These are phyloP conservation scores for Fusarium sp. DNA, from an alignment of 2,329 filamentous ascomycete genomes.

Conservation along the genomic window DNA sequence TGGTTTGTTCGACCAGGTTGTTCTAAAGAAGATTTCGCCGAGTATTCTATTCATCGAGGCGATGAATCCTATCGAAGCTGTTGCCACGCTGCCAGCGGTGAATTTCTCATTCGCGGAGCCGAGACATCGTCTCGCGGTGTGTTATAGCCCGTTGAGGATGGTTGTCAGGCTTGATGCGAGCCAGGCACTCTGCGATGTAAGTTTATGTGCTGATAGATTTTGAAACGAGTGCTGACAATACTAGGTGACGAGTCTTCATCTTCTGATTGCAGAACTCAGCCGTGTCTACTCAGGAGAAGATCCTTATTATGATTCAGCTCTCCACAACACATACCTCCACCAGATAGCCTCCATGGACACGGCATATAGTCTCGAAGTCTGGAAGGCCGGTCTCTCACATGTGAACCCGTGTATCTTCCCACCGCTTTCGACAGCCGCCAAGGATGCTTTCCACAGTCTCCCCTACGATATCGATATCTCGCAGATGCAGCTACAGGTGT, in stretches of 20 bases:
- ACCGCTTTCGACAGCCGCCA: slow-evolving; percentile 50
- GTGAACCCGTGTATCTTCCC: slow-evolving; percentile 63
- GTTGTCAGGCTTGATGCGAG: slow-evolving; percentile 65
- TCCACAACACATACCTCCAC: slow-evolving; percentile 47
- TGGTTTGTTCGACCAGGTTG: slow-evolving; percentile 64
- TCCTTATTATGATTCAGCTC: slow-evolving; percentile 45
- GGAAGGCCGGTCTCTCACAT: slow-evolving; percentile 58
- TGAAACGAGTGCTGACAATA: neutral
- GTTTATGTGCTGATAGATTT: neutral
- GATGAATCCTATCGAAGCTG: slow-evolving; percentile 55
- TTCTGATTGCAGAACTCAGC: slow-evolving; percentile 63
- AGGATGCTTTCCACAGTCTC: slow-evolving; percentile 52
- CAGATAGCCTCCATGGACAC: slow-evolving; percentile 49
- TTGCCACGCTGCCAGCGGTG: slow-evolving; percentile 58
- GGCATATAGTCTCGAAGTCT: slow-evolving; percentile 59
- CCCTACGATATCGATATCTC: slow-evolving; percentile 59
- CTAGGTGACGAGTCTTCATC: slow-evolving; percentile 57
- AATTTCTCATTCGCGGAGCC: slow-evolving; percentile 56
- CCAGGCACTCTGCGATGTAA: slow-evolving; percentile 64
- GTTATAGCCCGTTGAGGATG: slow-evolving; percentile 59
- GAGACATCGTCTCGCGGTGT: slow-evolving; percentile 65
- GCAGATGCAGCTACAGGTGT: slow-evolving; percentile 58
- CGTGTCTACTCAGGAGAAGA: slow-evolving; percentile 58
- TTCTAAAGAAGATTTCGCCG: slow-evolving; percentile 62
- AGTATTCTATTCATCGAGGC: slow-evolving; percentile 68